A percentile compares a stretch with the other conserved stretches of the same genome.
Evolutionary conservation across 345 rosid species (phyloP).

Genomic region (Citropsis articulata): DNA sequence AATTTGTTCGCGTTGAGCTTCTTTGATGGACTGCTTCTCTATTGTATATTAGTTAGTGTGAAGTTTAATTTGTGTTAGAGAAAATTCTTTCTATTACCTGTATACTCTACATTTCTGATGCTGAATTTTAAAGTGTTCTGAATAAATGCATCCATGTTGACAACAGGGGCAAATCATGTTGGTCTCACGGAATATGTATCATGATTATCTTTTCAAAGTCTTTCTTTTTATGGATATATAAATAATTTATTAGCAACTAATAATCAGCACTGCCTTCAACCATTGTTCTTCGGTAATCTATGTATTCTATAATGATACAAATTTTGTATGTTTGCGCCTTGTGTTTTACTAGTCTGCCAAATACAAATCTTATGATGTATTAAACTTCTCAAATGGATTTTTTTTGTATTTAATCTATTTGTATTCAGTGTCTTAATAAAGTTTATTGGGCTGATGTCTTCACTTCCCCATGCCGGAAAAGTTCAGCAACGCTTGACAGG

Average conservation of each 20-base stretch:
- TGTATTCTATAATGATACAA: neutral
- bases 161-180: neutral
- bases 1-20: neutral
- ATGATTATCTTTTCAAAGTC: neutral
- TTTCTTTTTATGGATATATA: neutral
- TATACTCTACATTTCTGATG: neutral
- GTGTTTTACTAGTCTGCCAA: neutral
- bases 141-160: neutral
- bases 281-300: neutral
- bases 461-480: neutral
- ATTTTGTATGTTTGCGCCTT: neutral
- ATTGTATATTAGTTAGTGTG: neutral
- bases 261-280: no score
- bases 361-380: neutral
- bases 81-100: neutral
- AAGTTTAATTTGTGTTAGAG: neutral
- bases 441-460: neutral
- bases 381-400: neutral
- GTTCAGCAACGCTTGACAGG: conserved; percentile 43
- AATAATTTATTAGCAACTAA: neutral
- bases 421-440: neutral
- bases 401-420: neutral
- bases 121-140: neutral
- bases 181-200: neutral
- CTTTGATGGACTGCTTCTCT: neutral